Evolutionary conservation across 2,329 filamentous ascomycete species (phyloP), one percentile per base, ranked within the genome.

Genomic region (Talaromyces sp.): DNA sequence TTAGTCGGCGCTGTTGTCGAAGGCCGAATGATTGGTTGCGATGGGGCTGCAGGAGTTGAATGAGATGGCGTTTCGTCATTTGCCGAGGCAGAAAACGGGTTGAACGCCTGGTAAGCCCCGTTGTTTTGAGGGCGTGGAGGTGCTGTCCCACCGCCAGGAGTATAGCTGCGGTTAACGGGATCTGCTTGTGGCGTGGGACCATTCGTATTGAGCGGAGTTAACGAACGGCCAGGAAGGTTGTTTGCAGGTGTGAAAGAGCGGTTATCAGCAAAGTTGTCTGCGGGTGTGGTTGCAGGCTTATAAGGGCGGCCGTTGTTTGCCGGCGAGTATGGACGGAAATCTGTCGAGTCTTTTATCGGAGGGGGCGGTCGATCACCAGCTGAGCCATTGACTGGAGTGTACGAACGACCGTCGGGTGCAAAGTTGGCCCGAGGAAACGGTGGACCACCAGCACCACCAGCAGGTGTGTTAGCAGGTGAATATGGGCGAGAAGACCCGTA

Each of bases 171-270:
- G 31, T 60, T 61, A 27, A 50, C 29, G 27, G 60, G 61, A 11
- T 24, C 32, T 10, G 19, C 35, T 35, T 19, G 54, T 27, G 24
- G 58, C 57, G 19, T 38, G 32, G 6, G 61, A 26, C 51, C 55
- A 27, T 26, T 50, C 27, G 38, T 46, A 26, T 21, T 62, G 38
- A 29, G 54, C 7, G 63, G 62, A 26, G 62, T 64, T 41, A 65
- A 57, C 7, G 62, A 52, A 57, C 65, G 59, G 7, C 41, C 48
- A 26, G 55, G 50, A 48, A 51, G 60, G 46, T 55, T 52, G 43
- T 52, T 61, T 21, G 59, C 59, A 1, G 64, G 64, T 31, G 64
- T 62, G 21, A 57, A 56, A 21, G 63, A 62, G 9, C 64, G 56
- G 9, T 6, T 32, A 12, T 32, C 31, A 32, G 31, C 31, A 32